phyloP scores from a whole-genome alignment of 139 green algal species.

The Tetradesmus lagerheimii region DNA sequence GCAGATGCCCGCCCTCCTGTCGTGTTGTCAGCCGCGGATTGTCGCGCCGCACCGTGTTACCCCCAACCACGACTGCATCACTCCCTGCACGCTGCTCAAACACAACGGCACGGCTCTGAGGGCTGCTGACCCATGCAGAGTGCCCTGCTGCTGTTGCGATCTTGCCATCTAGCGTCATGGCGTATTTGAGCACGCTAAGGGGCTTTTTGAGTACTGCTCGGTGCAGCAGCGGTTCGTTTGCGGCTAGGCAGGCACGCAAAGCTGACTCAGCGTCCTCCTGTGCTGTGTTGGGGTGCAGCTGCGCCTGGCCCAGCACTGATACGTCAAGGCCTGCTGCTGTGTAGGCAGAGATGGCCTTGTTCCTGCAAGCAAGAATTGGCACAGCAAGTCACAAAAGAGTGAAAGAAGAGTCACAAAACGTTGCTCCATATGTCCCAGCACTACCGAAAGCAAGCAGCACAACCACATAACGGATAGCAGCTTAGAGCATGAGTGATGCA shows the following conservation, averaged over 20 bases:
- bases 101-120: conserved; percentile 71
- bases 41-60: conserved; percentile 93
- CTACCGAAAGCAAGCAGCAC: no score
- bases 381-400: conserved; percentile 64
- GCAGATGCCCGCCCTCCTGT: conserved; percentile 86
- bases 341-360: conserved; percentile 71
- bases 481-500: no score
- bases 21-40: conserved; percentile 97
- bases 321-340: conserved; percentile 80
- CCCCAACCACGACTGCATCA: conserved; percentile 96
- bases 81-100: conserved; percentile 82
- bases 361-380: not conserved
- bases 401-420: no score
- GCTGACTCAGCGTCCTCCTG: conserved; percentile 37
- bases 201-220: conserved; percentile 80
- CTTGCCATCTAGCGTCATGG: conserved; percentile 99
- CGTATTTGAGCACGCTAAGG: conserved; percentile 94
- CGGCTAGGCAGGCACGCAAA: conserved; percentile 71
- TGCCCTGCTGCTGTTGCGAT: conserved; percentile 95
- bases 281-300: not conserved
- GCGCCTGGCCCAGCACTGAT: not conserved
- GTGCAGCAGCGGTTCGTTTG: conserved; percentile 94
- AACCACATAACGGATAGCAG: no score
- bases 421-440: no score
- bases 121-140: conserved; percentile 93